phyloP scores from a whole-genome alignment of 2,329 filamentous ascomycete species.

The Torrubiella hemipterigena region DNA sequence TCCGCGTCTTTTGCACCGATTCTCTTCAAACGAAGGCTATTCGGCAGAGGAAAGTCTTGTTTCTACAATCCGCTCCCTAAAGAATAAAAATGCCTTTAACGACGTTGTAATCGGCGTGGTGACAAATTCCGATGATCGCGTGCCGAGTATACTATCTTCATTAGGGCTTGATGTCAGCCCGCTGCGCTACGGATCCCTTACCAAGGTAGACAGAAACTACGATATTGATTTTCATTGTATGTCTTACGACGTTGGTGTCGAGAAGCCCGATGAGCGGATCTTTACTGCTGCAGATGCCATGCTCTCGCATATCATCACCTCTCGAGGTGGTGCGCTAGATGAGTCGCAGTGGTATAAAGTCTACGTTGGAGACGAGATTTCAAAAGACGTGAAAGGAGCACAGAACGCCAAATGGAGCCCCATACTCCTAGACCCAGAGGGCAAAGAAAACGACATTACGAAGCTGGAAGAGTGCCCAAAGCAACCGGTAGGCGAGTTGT shows the following conservation, averaged over 20 bases:
- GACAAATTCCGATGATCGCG: slow-evolving; percentile 52
- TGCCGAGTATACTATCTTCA: slow-evolving; percentile 38
- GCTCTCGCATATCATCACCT: slow-evolving; percentile 18
- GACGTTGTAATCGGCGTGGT: slow-evolving; percentile 41
- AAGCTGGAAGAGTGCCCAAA: not conserved
- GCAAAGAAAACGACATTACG: slow-evolving; percentile 1
- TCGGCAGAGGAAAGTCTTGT: slow-evolving; percentile 30
- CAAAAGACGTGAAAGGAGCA: slow-evolving; percentile 38
- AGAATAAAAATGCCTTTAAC: slow-evolving; percentile 13
- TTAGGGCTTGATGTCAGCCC: slow-evolving; percentile 37
- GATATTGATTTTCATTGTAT: slow-evolving; percentile 45
- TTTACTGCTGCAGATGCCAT: slow-evolving; percentile 41
- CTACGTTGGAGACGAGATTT: slow-evolving; percentile 41
- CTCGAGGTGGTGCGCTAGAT: slow-evolving; percentile 8
- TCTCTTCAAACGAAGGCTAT: slow-evolving; percentile 42
- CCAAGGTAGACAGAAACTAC: slow-evolving; percentile 5
- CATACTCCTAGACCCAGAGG: slow-evolving; percentile 10
- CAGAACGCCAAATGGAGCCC: slow-evolving; percentile 12
- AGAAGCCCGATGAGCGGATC: slow-evolving; percentile 45
- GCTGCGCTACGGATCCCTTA: slow-evolving; percentile 13
- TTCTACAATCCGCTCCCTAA: slow-evolving; percentile 23
- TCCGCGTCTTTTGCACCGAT: slow-evolving; percentile 35
- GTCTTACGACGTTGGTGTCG: slow-evolving; percentile 49
- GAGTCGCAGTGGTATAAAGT: slow-evolving; percentile 24
- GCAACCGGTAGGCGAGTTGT: not conserved